Evolutionary conservation across 306 rosid species (phyloP), one percentile per base, ranked within the genome.

Genomic region (Urtica urens): DNA sequence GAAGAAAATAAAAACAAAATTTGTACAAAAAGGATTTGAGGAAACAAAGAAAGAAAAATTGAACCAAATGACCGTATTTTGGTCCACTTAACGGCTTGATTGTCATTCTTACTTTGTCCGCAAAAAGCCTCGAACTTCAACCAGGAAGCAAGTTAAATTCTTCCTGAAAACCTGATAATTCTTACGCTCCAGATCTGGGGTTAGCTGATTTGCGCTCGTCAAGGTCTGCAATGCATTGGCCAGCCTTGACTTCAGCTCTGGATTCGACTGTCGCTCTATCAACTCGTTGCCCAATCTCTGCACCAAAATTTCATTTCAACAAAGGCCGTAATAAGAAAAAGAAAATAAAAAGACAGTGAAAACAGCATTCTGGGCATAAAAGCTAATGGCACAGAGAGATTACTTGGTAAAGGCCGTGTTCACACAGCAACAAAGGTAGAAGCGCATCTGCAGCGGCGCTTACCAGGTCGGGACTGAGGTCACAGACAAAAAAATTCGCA

Each of bases 381-480:
- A 35, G 14, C 7, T 2, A 35, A 35, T 9, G n/a, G 33, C 33
- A 10, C 10, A 10, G 33, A 35, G 48, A 33, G 49, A 49, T 38
- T 62, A 88, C 97, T 90, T 84, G 95, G 64, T 76, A 88, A 23
- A 88, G 79, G 66, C 62, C 63, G 70, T 81, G 88, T 67, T 88
- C 93, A 58, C 97, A 88, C 47, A 88, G 93, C 53, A 88, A 78
- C 53, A 84, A 39, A 0, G 95, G 95, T 64, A 88, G 78, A 53
- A 88, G 94, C 26, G 97, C 95, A 65, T 84, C 97, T n/a, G 97
- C 95, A n/a, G 93, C 97, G 59, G 74, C 70, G 53, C 97, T 66
- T 65, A 75, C 69, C 65, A 90, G 74, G 66, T 88, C 95, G 30
- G 80, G 81, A 69, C 97, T 88, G 80, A 53, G 55, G 66, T 29